Percentiles rank a stretch among this genome's conserved stretches.
Conservation (phyloP, 441 rosid species). For the Raphanus hybrid region DNA sequence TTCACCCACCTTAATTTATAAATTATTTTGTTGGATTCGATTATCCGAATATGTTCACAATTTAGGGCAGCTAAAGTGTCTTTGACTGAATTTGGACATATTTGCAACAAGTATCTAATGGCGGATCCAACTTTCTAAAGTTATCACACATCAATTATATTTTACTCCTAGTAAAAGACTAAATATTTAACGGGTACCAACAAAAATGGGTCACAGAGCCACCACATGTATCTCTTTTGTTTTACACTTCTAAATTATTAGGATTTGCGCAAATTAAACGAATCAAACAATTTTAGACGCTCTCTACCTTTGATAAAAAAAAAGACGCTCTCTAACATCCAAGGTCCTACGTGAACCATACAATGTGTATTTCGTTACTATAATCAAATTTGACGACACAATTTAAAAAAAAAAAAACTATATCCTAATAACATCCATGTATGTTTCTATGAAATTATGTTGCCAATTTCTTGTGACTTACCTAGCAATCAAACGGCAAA, state of each 20-base stretch:
- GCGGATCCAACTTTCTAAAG: conserved; percentile 1
- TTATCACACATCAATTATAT: not conserved
- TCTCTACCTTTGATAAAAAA: not conserved
- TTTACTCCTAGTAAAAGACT: not conserved
- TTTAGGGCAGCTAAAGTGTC: no score
- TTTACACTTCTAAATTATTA: not conserved
- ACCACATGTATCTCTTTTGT: not conserved
- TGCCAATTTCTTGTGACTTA: conserved; percentile 20
- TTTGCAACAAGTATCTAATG: not conserved
- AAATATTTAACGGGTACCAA: not conserved
- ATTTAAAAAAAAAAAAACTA: not conserved
- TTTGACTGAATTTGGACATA: not conserved
- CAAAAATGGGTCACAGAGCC: not conserved
- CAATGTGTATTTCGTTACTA: not conserved
- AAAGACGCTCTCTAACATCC: no score
- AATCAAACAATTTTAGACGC: not conserved
- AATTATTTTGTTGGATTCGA: not conserved
- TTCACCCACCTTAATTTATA: conserved; percentile 5
- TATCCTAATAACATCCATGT: not conserved
- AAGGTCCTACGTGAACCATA: not conserved
- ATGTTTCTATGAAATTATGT: conserved; percentile 9
- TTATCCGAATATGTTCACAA: not conserved
- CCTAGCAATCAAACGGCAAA: conserved; percentile 13
- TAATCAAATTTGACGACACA: not conserved
- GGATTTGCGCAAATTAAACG: not conserved